These are phyloP conservation scores for Scalesia atractyloides DNA, from an alignment of 129 eudicot species.

Conservation along the genomic window DNA sequence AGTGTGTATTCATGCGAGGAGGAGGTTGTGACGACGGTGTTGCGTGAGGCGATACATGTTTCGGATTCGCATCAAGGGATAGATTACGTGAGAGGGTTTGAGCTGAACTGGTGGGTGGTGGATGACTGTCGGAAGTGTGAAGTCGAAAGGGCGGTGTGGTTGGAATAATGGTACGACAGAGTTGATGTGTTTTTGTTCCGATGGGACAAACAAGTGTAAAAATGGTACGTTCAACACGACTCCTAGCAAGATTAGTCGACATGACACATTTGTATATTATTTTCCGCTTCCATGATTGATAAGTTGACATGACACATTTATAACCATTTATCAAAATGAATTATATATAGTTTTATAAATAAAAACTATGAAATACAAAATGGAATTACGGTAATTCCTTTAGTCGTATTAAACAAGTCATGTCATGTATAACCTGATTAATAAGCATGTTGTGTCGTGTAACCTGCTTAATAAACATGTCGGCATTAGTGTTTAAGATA, in stretches of 20 bases:
- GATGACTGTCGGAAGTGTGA: constrained; percentile 10
- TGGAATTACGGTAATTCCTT: no score
- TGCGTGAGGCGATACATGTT: constrained; percentile 3
- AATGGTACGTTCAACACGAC: neutral
- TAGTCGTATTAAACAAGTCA: no score
- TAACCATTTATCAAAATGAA: no score
- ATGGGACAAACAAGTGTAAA: neutral
- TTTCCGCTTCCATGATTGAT: no score
- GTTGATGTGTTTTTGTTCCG: constrained; percentile 5
- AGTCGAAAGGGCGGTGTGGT: constrained; percentile 16
- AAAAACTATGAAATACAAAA: no score
- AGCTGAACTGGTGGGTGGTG: neutral
- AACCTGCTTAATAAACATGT: no score
- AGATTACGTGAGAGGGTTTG: neutral
- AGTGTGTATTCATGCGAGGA: constrained; percentile 5
- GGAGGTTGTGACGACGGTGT: neutral
- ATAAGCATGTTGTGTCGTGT: no score
- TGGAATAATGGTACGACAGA: neutral
- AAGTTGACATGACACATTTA: no score
- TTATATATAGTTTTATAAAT: no score
- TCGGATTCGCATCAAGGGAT: neutral
- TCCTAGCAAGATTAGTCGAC: neutral
- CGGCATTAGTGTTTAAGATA: no score
- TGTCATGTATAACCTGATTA: no score
- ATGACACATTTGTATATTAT: no score